Conservation (phyloP, 2,329 filamentous ascomycete species). For the Trichoderma sp. region DNA sequence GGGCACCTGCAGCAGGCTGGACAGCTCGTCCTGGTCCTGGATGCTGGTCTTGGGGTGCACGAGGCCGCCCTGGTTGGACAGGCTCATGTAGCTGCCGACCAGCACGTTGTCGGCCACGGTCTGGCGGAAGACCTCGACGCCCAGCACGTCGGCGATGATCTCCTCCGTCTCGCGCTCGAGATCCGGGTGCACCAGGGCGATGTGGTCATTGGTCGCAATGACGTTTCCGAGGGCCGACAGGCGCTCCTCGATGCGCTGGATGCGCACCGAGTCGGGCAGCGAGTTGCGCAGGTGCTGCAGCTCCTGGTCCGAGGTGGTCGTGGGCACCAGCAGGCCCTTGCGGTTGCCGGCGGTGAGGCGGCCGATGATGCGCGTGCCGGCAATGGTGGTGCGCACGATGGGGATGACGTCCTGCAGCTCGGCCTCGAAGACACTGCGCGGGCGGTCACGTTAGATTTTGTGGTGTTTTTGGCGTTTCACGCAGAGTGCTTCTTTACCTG, state of each 20-base stretch:
- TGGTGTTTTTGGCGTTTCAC: background rate
- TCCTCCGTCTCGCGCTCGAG: constrained; percentile 98
- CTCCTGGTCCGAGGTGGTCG: constrained; percentile 96
- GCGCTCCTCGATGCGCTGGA: constrained; percentile 96
- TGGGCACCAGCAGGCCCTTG: constrained; percentile 94
- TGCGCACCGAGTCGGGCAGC: constrained; percentile 87
- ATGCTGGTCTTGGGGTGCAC: constrained; percentile 97
- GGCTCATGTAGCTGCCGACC: constrained; percentile 93
- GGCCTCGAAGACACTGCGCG: constrained; percentile 85
- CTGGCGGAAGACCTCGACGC: constrained; percentile 89
- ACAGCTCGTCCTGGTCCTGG: constrained; percentile 97
- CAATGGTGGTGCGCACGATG: constrained; percentile 95
- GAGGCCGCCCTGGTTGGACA: constrained; percentile 94
- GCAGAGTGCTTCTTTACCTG: constrained; percentile 56
- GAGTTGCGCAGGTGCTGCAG: constrained; percentile 95
- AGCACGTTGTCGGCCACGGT: constrained; percentile 97
- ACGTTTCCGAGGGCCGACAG: constrained; percentile 95
- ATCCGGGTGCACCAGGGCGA: constrained; percentile 94
- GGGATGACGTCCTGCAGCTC: constrained; percentile 97
- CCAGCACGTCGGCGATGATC: constrained; percentile 92
- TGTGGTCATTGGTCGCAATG: constrained; percentile 95
- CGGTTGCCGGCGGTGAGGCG: constrained; percentile 95
- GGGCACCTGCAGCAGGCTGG: constrained; percentile 89
- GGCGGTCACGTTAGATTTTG: background rate
- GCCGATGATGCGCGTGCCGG: constrained; percentile 93